phyloP scores from a whole-genome alignment of 2,329 filamentous ascomycete species.

The Nemania sp. region DNA sequence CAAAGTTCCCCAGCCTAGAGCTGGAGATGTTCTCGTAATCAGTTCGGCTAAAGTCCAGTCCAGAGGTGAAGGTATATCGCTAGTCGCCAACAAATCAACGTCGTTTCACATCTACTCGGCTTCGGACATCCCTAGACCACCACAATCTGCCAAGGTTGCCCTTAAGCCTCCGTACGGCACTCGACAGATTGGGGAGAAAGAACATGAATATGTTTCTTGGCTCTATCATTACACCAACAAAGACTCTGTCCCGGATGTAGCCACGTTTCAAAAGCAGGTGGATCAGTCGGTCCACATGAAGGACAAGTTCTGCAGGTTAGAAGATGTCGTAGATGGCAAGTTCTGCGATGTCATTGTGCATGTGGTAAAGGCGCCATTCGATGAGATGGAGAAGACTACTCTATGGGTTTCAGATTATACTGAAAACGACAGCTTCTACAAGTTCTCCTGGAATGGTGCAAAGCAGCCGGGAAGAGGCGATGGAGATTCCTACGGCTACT shows the following conservation, averaged over 20 bases:
- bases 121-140: conserved; percentile 55
- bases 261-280: conserved; percentile 58
- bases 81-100: conserved; percentile 59
- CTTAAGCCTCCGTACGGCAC: conserved; percentile 40
- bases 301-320: conserved; percentile 73
- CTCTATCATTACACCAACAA: conserved; percentile 62
- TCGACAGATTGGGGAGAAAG: conserved; percentile 45
- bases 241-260: conserved; percentile 55
- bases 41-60: conserved; percentile 65
- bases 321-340: conserved; percentile 66
- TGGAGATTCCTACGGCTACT: conserved; percentile 69
- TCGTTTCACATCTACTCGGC: conserved; percentile 60
- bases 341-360: conserved; percentile 80
- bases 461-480: conserved; percentile 54
- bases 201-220: conserved; percentile 61
- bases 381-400: conserved; percentile 61
- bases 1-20: conserved; percentile 61
- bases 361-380: conserved; percentile 68
- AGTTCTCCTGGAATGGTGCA: conserved; percentile 56
- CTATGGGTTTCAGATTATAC: conserved; percentile 90
- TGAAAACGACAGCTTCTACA: conserved; percentile 72
- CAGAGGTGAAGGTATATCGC: conserved; percentile 52
- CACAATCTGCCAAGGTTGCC: conserved; percentile 53
- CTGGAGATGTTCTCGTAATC: conserved; percentile 75
- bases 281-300: conserved; percentile 58